Conservation (phyloP, 108 stramenopile species). For the Skeletonema marinoi region DNA sequence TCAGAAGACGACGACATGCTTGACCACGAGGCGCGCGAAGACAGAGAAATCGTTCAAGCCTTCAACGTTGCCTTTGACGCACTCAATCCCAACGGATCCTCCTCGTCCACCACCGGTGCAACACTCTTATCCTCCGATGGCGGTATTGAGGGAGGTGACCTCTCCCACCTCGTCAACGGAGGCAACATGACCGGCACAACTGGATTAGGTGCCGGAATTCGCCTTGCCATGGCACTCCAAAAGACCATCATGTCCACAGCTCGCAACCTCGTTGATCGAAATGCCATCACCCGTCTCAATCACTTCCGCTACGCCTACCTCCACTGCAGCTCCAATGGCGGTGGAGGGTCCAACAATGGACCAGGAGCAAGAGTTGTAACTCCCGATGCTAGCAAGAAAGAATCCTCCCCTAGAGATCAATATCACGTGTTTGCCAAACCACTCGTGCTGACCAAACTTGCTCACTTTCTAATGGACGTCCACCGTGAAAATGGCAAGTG, state of each 20-base stretch:
- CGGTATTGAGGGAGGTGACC: constrained; percentile 56
- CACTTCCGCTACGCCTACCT: constrained; percentile 90
- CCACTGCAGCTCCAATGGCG: constrained; percentile 60
- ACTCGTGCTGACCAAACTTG: constrained; percentile 74
- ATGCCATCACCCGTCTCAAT: constrained; percentile 76
- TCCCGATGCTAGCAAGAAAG: constrained; percentile 18
- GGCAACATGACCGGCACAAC: constrained; percentile 69
- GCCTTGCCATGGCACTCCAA: constrained; percentile 76
- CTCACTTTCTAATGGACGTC: constrained; percentile 87
- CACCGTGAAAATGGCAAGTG: constrained; percentile 93
- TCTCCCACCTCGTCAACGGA: constrained; percentile 78
- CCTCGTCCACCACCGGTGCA: constrained; percentile 22
- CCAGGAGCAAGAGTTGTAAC: constrained; percentile 39
- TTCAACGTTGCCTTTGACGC: constrained; percentile 87
- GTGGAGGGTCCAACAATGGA: constrained; percentile 18
- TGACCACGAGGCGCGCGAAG: constrained; percentile 50
- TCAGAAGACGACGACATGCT: constrained; percentile 22
- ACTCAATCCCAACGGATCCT: constrained; percentile 62
- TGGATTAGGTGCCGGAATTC: constrained; percentile 83
- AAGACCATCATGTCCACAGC: constrained; percentile 72
- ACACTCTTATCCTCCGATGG: constrained; percentile 35
- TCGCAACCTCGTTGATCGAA: constrained; percentile 69
- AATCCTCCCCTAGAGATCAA: background rate
- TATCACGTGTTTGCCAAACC: constrained; percentile 83
- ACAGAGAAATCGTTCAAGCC: constrained; percentile 50